Evolutionary conservation across 2,329 filamentous ascomycete genomes (phyloP).

Genomic region (Fusarium nelsonii): DNA sequence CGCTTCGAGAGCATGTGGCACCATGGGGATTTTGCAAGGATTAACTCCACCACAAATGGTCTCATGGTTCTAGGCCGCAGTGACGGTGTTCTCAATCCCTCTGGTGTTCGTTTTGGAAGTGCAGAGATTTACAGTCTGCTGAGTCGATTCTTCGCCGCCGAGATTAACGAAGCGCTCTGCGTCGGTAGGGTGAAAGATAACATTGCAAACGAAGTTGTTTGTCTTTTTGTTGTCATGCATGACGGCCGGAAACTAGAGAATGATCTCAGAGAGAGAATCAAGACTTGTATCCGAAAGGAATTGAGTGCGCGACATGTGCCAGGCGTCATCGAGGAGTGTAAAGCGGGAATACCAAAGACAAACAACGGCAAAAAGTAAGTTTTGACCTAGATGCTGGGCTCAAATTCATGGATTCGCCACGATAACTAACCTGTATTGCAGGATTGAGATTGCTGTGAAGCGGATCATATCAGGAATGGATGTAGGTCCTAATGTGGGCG

Average conservation of each 20-base stretch:
- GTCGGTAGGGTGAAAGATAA: neutral
- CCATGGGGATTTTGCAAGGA: neutral
- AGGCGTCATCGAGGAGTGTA: neutral
- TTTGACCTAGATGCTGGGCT: neutral
- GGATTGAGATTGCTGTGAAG: neutral
- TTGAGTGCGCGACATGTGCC: neutral
- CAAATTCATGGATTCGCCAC: neutral
- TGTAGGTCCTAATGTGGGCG: neutral
- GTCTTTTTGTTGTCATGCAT: neutral
- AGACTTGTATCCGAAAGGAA: neutral
- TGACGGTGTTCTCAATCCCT: neutral
- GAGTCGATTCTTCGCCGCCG: neutral
- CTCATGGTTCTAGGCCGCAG: neutral
- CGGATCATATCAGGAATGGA: neutral
- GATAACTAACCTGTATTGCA: neutral
- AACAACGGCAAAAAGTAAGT: neutral
- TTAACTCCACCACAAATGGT: neutral
- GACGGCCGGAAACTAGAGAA: neutral
- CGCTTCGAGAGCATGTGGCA: neutral
- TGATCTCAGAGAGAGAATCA: neutral
- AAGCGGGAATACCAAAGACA: neutral
- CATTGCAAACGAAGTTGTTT: neutral
- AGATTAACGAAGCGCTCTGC: neutral
- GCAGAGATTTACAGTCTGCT: neutral
- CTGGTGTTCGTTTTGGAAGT: neutral